Evolutionary conservation across 345 rosid genomes (phyloP).

Genomic region (Dimocarpus longan): DNA sequence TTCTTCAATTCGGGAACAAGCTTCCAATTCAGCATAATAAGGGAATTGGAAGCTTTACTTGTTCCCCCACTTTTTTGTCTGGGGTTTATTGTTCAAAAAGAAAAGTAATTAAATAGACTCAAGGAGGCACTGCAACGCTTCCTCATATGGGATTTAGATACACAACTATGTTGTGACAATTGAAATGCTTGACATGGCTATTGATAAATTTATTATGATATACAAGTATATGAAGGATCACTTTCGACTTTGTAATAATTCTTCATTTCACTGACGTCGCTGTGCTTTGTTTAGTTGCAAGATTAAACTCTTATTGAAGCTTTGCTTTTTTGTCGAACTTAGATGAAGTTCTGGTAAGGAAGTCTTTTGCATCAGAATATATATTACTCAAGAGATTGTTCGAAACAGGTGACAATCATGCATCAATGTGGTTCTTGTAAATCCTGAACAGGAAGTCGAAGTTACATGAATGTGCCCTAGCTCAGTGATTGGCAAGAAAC

Average conservation of each 20-base stretch:
- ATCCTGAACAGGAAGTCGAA: background rate
- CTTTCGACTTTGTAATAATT: slow-evolving; percentile 26
- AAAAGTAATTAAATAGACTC: slow-evolving; percentile 32
- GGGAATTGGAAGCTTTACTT: slow-evolving; percentile 32
- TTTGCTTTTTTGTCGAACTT: background rate
- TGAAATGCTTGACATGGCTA: slow-evolving; percentile 43
- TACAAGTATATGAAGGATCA: slow-evolving; percentile 35
- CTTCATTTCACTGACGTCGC: background rate
- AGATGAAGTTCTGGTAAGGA: background rate
- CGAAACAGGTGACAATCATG: no score
- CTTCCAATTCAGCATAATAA: slow-evolving; percentile 32
- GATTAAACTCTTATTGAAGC: background rate
- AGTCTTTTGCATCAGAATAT: background rate
- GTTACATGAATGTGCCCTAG: background rate
- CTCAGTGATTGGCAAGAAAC: no score
- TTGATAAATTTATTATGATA: slow-evolving; percentile 39
- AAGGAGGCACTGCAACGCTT: slow-evolving; percentile 37
- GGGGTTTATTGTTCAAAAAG: slow-evolving; percentile 42
- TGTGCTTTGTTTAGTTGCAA: background rate
- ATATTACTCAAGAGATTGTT: no score
- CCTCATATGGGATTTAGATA: slow-evolving; percentile 43
- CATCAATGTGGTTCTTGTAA: background rate
- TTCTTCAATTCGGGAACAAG: slow-evolving; percentile 35
- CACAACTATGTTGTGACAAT: slow-evolving; percentile 45
- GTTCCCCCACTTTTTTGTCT: slow-evolving; percentile 38